Evolutionary conservation across 805 yeast species (phyloP).

Genomic region (Metschnikowia peoriensis): DNA sequence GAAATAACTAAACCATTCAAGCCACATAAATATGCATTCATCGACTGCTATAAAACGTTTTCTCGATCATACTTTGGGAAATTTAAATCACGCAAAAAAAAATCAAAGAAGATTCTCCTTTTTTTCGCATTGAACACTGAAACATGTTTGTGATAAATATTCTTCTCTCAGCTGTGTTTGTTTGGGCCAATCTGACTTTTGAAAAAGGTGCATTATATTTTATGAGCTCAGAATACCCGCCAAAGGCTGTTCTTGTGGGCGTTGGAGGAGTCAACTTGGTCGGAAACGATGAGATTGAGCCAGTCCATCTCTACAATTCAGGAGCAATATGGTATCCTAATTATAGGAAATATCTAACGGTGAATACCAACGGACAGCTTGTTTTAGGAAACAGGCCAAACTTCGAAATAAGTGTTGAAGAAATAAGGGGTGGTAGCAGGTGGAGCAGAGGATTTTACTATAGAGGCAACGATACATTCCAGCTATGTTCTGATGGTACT

Average conservation of each 20-base stretch:
- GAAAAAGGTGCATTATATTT: neutral
- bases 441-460: neutral
- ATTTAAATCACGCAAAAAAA: too few species aligned
- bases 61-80: too few species aligned
- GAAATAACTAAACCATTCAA: too few species aligned
- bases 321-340: neutral
- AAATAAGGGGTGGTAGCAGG: neutral
- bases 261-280: neutral
- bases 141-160: too few species aligned
- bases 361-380: neutral
- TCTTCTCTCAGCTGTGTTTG: neutral
- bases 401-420: neutral
- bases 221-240: neutral
- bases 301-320: neutral
- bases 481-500: neutral
- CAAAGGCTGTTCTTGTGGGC: neutral
- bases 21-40: too few species aligned
- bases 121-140: too few species aligned
- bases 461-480: neutral
- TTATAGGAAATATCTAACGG: neutral
- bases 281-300: neutral
- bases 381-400: neutral
- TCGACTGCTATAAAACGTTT: too few species aligned
- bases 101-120: too few species aligned
- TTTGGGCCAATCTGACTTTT: neutral